A percentile compares a stretch with the other conserved stretches of the same genome.
phyloP scores from a whole-genome alignment of 2,329 filamentous ascomycete genomes.

The Dryadomyces quercivorus region DNA sequence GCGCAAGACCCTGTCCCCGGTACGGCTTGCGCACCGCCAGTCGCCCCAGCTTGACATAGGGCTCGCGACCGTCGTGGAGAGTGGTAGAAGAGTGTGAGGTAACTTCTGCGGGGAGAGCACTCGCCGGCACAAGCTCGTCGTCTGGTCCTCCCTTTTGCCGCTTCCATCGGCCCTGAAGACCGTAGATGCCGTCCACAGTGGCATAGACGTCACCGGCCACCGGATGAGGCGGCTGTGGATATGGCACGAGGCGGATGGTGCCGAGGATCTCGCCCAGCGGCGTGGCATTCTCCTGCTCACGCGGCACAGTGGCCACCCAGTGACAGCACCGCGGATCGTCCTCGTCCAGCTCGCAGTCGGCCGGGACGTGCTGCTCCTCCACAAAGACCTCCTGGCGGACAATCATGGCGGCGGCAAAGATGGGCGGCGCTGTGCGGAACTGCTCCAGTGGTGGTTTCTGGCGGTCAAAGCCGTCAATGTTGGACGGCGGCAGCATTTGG shows the following conservation, averaged over 20 bases:
- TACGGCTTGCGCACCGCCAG: constrained; percentile 58
- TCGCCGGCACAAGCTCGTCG: constrained; percentile 14
- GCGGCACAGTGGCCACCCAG: constrained; percentile 65
- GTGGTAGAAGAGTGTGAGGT: background rate
- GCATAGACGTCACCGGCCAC: constrained; percentile 32
- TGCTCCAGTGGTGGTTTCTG: constrained; percentile 29
- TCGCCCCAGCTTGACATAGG: constrained; percentile 72
- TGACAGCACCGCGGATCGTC: constrained; percentile 74
- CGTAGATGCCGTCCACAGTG: constrained; percentile 23
- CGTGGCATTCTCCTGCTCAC: constrained; percentile 29
- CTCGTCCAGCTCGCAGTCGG: constrained; percentile 64
- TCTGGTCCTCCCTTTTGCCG: constrained; percentile 7
- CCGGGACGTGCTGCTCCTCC: constrained; percentile 41
- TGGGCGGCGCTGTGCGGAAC: constrained; percentile 30
- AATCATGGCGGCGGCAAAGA: constrained; percentile 52
- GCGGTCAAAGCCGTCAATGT: constrained; percentile 23
- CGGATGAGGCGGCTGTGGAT: constrained; percentile 59
- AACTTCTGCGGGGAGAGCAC: background rate
- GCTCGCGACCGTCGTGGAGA: constrained; percentile 50
- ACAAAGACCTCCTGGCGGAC: constrained; percentile 52
- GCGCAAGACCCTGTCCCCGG: constrained; percentile 52
- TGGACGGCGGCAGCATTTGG: constrained; percentile 3
- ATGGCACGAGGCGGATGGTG: constrained; percentile 69
- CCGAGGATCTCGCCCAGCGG: constrained; percentile 45
- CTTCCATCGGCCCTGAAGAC: background rate